Evolutionary conservation across 2,329 filamentous ascomycete species (phyloP).

Genomic region (Calonectria naviculata): DNA sequence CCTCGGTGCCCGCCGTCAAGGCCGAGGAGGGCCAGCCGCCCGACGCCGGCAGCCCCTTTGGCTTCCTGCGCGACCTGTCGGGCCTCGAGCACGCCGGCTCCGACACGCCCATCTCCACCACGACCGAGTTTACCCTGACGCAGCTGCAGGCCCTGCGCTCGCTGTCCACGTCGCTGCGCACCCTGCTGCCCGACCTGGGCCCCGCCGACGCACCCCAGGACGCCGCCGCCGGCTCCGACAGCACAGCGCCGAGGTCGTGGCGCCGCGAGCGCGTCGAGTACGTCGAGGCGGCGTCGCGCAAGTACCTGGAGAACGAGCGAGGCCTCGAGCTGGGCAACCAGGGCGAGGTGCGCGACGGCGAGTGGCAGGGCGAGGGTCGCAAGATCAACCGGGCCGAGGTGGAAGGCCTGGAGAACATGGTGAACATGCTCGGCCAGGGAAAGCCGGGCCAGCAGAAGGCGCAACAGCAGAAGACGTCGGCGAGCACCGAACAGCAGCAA

Average conservation of each 20-base stretch:
- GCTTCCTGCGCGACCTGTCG: slow-evolving; percentile 68
- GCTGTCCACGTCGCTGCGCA: slow-evolving; percentile 69
- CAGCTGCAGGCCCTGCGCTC: slow-evolving; percentile 84
- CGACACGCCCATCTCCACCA: slow-evolving; percentile 72
- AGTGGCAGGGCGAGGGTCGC: slow-evolving; percentile 69
- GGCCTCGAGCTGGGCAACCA: slow-evolving; percentile 73
- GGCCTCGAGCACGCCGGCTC: slow-evolving; percentile 62
- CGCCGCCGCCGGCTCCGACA: slow-evolving; percentile 27
- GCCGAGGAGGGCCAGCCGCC: slow-evolving; percentile 38
- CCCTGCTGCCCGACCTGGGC: slow-evolving; percentile 72
- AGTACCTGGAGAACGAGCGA: slow-evolving; percentile 78
- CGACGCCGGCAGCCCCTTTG: slow-evolving; percentile 51
- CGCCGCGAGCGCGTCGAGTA: slow-evolving; percentile 82
- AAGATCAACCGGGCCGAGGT: slow-evolving; percentile 64
- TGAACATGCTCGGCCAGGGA: slow-evolving; percentile 53
- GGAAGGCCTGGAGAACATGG: slow-evolving; percentile 65
- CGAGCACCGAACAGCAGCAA: background rate
- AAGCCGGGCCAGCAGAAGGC: slow-evolving; percentile 12
- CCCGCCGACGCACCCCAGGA: slow-evolving; percentile 43
- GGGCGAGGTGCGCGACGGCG: slow-evolving; percentile 73
- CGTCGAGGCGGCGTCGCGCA: slow-evolving; percentile 81
- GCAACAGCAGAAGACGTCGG: background rate
- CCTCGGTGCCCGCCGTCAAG: slow-evolving; percentile 37
- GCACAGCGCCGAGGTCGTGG: slow-evolving; percentile 63
- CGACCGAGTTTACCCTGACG: slow-evolving; percentile 81